Evolutionary conservation across 2,329 filamentous ascomycete genomes (phyloP).

Genomic region (Drechslerella dactyloides): DNA sequence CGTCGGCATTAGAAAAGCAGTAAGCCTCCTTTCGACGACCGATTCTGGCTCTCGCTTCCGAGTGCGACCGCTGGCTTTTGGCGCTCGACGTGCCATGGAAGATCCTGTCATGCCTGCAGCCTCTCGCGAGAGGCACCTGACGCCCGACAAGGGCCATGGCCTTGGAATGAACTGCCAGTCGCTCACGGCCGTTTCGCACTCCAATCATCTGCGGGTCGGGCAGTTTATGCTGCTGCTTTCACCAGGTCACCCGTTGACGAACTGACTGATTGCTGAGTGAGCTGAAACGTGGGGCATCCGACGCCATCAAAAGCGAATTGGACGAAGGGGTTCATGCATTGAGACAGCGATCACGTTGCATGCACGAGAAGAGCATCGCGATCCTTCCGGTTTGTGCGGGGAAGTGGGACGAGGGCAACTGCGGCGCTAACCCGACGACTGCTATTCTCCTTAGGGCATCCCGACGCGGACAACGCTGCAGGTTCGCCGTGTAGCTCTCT

Average conservation of each 20-base stretch:
- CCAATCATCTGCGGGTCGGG: slow-evolving; percentile 20
- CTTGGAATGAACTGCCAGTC: slow-evolving; percentile 6
- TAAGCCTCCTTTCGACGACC: slow-evolving; percentile 43
- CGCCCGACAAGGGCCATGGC: slow-evolving; percentile 5
- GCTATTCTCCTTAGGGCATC: slow-evolving; percentile 1
- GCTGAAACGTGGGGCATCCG: slow-evolving; percentile 3
- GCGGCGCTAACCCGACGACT: slow-evolving; percentile 27
- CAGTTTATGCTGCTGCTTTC: slow-evolving; percentile 18
- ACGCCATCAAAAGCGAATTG: slow-evolving; percentile 17
- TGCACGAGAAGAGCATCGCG: slow-evolving; percentile 11
- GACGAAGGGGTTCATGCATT: slow-evolving; percentile 24
- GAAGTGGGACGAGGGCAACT: slow-evolving; percentile 37
- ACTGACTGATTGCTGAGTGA: background rate
- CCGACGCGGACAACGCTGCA: slow-evolving; percentile 18
- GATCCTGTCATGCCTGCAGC: slow-evolving; percentile 36
- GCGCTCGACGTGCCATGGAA: background rate
- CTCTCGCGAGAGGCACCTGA: slow-evolving; percentile 33
- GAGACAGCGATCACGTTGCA: slow-evolving; percentile 38
- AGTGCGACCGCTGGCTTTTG: slow-evolving; percentile 17
- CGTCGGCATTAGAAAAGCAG: slow-evolving; percentile 7
- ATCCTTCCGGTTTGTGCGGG: slow-evolving; percentile 49
- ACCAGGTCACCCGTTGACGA: background rate
- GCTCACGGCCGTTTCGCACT: slow-evolving; percentile 26
- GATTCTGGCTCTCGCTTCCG: slow-evolving; percentile 30
- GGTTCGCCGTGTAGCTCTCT: background rate